Evolutionary conservation across 2,329 filamentous ascomycete species (phyloP).

Genomic region (Colletotrichum lini): DNA sequence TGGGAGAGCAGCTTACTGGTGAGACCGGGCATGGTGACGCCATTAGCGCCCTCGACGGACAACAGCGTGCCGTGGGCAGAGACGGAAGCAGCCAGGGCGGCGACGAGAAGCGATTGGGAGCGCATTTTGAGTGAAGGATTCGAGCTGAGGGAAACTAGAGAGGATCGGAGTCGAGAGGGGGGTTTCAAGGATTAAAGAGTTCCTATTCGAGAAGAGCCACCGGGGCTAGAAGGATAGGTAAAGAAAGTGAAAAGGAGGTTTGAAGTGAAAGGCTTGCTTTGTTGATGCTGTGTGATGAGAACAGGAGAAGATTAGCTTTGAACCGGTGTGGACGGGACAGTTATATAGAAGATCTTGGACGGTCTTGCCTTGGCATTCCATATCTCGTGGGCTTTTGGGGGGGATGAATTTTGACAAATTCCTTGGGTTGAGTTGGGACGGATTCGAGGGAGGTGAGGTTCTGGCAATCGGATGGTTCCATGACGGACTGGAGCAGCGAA

Average conservation of each 20-base stretch:
- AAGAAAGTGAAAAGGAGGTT: conserved; percentile 16
- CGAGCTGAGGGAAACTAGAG: conserved; percentile 20
- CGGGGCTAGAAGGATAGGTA: conserved; percentile 29
- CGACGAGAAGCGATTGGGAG: conserved; percentile 55
- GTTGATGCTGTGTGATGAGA: conserved; percentile 39
- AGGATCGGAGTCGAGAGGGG: conserved; percentile 20
- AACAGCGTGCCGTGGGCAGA: conserved; percentile 73
- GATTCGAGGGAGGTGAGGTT: conserved; percentile 15
- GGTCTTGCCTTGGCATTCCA: conserved; percentile 39
- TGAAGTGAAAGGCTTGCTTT: conserved; percentile 39
- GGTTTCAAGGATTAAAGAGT: conserved; percentile 26
- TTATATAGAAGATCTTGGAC: conserved; percentile 38
- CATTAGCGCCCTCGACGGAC: conserved; percentile 71
- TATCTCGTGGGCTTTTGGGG: conserved; percentile 17
- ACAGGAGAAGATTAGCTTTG: not conserved
- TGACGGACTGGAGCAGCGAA: conserved; percentile 7
- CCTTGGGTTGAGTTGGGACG: conserved; percentile 32
- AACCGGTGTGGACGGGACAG: conserved; percentile 35
- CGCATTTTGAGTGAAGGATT: conserved; percentile 42
- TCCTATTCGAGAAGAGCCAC: conserved; percentile 29
- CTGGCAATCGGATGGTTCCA: conserved; percentile 38
- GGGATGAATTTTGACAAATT: conserved; percentile 40
- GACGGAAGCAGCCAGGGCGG: conserved; percentile 54
- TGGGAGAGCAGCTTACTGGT: conserved; percentile 34
- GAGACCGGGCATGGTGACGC: conserved; percentile 74